Conservation (phyloP, 352 stramenopile species). For the Globisporangium rhizosaccharum region DNA sequence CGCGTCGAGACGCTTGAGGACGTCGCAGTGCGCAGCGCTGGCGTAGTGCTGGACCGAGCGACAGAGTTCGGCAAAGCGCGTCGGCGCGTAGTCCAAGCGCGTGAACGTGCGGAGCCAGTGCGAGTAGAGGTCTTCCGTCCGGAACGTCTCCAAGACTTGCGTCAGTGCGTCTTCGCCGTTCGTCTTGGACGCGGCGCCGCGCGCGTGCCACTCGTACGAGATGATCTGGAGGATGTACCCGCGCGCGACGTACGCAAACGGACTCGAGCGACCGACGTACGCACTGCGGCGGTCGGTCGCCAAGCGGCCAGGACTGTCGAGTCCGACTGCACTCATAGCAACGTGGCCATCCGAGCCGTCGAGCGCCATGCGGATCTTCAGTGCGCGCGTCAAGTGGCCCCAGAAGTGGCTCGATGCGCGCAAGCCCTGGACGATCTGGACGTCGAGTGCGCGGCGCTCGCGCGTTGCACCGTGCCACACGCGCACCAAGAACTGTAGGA, state of each 20-base stretch:
- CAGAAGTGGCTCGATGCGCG: constrained; percentile 39
- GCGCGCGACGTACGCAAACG: constrained; percentile 51
- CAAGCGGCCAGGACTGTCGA: no score
- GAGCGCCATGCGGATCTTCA: constrained; percentile 57
- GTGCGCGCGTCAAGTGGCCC: constrained; percentile 45
- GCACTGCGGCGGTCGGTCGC: constrained; percentile 13
- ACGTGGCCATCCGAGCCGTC: constrained; percentile 30
- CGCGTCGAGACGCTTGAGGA: constrained; percentile 9
- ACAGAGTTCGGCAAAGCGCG: constrained; percentile 18
- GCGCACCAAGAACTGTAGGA: constrained; percentile 50
- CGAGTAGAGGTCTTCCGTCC: constrained; percentile 54
- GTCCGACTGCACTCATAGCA: constrained; percentile 12
- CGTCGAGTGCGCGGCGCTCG: constrained; percentile 29
- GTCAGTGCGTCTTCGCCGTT: constrained; percentile 29
- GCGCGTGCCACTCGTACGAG: constrained; percentile 56
- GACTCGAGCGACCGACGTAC: constrained; percentile 47
- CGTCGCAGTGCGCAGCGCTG: constrained; percentile 6
- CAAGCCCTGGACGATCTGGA: constrained; percentile 39
- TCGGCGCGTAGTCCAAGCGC: constrained; percentile 42
- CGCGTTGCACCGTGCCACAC: constrained; percentile 51
- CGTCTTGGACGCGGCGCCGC: constrained; percentile 16
- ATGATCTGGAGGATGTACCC: constrained; percentile 61
- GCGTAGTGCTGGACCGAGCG: constrained; percentile 18
- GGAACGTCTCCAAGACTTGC: constrained; percentile 50
- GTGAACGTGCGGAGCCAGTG: constrained; percentile 70